Percentiles rank a stretch among this genome's conserved stretches.
phyloP scores from a whole-genome alignment of 495 filamentous ascomycete species.

The Aspergillus mulundensis region DNA sequence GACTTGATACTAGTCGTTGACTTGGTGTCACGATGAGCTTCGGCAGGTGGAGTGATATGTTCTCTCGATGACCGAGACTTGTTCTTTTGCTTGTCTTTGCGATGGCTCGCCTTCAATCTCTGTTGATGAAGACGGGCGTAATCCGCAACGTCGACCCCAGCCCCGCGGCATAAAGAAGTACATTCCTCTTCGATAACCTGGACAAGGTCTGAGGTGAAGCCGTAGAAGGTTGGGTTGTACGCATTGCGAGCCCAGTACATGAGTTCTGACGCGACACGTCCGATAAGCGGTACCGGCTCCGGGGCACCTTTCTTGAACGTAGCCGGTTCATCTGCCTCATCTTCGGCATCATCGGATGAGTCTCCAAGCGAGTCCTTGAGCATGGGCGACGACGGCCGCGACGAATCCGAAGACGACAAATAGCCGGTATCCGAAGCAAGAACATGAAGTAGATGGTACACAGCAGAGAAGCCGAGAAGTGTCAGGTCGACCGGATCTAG shows the following conservation, averaged over 20 bases:
- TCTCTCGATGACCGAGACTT: constrained; percentile 7
- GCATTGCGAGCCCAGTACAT: constrained; percentile 48
- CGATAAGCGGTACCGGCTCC: constrained; percentile 34
- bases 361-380: constrained; percentile 17
- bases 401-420: constrained; percentile 36
- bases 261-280: constrained; percentile 40
- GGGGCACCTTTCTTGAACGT: constrained; percentile 15
- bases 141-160: constrained; percentile 38
- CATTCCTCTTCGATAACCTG: constrained; percentile 41
- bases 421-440: constrained; percentile 51
- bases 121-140: constrained; percentile 25
- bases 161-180: constrained; percentile 32
- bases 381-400: constrained; percentile 23
- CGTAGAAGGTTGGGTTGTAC: constrained; percentile 46
- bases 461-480: constrained; percentile 72
- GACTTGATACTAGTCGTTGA: background rate
- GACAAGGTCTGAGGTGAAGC: constrained; percentile 36
- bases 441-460: constrained; percentile 65
- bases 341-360: constrained; percentile 18
- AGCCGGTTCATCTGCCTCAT: constrained; percentile 30
- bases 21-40: background rate
- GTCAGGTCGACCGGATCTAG: constrained; percentile 52
- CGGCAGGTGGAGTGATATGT: background rate
- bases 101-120: constrained; percentile 13
- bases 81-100: constrained; percentile 16